Conservation (phyloP, 192 early-diverging fungal genomes). For the Linnemannia elongata region DNA sequence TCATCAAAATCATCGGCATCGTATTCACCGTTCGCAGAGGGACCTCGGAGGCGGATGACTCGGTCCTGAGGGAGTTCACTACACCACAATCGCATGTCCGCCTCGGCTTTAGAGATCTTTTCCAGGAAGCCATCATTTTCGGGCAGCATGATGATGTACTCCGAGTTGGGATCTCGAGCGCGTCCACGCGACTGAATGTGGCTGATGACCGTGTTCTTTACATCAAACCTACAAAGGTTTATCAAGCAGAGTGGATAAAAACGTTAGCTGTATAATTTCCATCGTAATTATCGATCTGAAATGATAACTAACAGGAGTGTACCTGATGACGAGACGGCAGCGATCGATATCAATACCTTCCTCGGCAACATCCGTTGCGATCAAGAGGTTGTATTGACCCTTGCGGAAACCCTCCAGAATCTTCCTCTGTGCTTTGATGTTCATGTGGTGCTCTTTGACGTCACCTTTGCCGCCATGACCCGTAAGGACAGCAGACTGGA, state of each 20-base stretch:
- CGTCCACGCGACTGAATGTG: slow-evolving; percentile 93
- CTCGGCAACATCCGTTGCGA: slow-evolving; percentile 95
- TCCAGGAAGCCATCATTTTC: slow-evolving; percentile 44
- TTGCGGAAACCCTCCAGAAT: slow-evolving; percentile 76
- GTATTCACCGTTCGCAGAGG: background rate
- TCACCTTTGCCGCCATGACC: slow-evolving; percentile 67
- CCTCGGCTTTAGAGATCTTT: slow-evolving; percentile 60
- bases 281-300: background rate
- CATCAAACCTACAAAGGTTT: slow-evolving; percentile 72
- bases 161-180: slow-evolving; percentile 77
- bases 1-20: slow-evolving; percentile 7
- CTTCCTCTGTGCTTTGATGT: slow-evolving; percentile 65
- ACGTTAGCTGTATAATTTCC: slow-evolving; percentile 5
- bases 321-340: slow-evolving; percentile 89
- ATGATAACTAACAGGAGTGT: background rate
- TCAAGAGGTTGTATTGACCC: slow-evolving; percentile 79
- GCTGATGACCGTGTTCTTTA: slow-evolving; percentile 78
- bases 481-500: slow-evolving; percentile 63
- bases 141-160: slow-evolving; percentile 79
- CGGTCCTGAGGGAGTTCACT: slow-evolving; percentile 57
- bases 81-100: slow-evolving; percentile 77
- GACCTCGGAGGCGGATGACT: slow-evolving; percentile 11
- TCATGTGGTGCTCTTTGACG: slow-evolving; percentile 60
- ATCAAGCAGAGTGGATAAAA: background rate
- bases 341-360: slow-evolving; percentile 95